phyloP scores from a whole-genome alignment of 768 basidiomycete species.

The Botryobasidium botryosum region DNA sequence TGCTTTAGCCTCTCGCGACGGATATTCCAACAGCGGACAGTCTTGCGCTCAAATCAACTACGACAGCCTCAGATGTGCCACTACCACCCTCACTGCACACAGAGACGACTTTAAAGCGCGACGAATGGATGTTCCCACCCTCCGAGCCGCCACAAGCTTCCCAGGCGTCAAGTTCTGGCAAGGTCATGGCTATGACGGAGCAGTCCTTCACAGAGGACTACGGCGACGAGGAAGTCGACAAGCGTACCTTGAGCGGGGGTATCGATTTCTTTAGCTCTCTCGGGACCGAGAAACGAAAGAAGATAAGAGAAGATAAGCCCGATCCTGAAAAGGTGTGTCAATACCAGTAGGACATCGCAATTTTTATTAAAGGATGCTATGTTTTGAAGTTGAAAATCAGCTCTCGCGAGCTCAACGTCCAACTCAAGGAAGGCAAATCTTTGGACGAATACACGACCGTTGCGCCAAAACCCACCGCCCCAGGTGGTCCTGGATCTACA shows the following conservation, averaged over 20 bases:
- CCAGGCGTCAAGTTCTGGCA: conserved; percentile 4
- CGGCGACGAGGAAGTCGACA: conserved; percentile 30
- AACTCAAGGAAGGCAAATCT: conserved; percentile 30
- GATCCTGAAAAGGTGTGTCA: conserved; percentile 53
- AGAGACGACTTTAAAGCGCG: conserved; percentile 41
- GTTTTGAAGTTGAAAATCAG: conserved; percentile 39
- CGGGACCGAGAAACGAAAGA: conserved; percentile 58
- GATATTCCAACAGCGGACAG: conserved; percentile 63
- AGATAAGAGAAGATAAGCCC: conserved; percentile 37
- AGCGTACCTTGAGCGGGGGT: conserved; percentile 35
- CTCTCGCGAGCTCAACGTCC: conserved; percentile 43
- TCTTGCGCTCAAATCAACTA: conserved; percentile 48
- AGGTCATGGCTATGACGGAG: conserved; percentile 12
- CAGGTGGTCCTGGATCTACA: conserved; percentile 82
- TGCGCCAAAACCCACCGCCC: conserved; percentile 29
- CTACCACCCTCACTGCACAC: conserved; percentile 30
- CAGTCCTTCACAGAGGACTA: conserved; percentile 49
- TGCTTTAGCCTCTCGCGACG: conserved; percentile 39
- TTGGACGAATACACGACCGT: conserved; percentile 25
- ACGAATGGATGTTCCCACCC: conserved; percentile 76
- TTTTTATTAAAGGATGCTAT: conserved; percentile 22
- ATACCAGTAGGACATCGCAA: conserved; percentile 19
- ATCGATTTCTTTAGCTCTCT: conserved; percentile 84
- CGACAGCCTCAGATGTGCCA: conserved; percentile 30
- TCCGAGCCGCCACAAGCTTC: conserved; percentile 17